A percentile compares a stretch with the other conserved stretches of the same genome.
phyloP scores from a whole-genome alignment of 371 early-diverging fungal genomes.

The Mortierella sp. region DNA sequence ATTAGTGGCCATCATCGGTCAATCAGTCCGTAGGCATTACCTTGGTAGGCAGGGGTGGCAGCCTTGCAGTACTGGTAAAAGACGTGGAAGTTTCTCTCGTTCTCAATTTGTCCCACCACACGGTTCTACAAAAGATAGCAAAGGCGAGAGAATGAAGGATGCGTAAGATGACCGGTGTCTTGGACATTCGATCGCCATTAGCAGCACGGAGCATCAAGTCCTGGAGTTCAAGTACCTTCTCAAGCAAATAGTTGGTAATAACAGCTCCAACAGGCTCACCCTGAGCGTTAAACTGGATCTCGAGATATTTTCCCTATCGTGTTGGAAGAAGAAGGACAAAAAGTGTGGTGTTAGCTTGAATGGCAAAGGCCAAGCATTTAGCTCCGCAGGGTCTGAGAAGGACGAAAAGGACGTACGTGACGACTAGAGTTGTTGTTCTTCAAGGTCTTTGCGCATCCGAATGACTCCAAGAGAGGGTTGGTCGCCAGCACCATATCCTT shows the following conservation, averaged over 20 bases:
- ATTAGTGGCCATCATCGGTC: background rate
- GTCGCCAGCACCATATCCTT: constrained; percentile 97
- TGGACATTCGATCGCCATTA: background rate
- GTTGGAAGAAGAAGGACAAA: background rate
- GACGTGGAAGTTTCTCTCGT: constrained; percentile 99
- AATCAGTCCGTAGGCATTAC: constrained; percentile 38
- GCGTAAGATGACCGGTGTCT: background rate
- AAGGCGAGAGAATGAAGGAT: background rate
- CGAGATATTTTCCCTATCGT: constrained; percentile 96
- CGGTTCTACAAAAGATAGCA: constrained; percentile 71
- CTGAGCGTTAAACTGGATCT: constrained; percentile 95
- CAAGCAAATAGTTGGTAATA: constrained; percentile 98
- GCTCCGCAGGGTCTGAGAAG: background rate
- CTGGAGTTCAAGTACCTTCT: constrained; percentile 78
- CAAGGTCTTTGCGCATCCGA: constrained; percentile 99
- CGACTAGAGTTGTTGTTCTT: constrained; percentile 99
- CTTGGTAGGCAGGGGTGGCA: constrained; percentile 79
- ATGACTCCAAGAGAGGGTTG: constrained; percentile 98
- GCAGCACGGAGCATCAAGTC: background rate
- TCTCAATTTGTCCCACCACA: constrained; percentile 94
- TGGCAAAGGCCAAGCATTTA: background rate
- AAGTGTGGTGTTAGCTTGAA: background rate
- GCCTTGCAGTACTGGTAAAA: constrained; percentile 93
- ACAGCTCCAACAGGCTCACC: constrained; percentile 98
- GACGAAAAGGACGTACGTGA: constrained; percentile 76